phyloP scores from a whole-genome alignment of 1,284 basidiomycete species.

The Cryptococcus depauperatus region DNA sequence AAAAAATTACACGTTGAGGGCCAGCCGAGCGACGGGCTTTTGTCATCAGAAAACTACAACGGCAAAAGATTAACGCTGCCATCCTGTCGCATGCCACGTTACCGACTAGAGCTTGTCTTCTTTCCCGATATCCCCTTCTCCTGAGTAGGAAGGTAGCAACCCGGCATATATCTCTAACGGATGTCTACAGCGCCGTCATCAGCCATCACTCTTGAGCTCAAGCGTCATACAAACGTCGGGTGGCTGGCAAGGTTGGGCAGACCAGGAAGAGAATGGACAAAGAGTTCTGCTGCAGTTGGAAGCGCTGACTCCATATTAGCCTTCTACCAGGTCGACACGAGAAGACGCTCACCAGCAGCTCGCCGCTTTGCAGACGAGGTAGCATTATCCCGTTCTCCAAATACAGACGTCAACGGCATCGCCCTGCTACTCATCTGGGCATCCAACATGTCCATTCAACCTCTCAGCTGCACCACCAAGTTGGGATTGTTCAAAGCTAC shows the following conservation, averaged over 20 bases:
- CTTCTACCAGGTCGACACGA: too few species aligned
- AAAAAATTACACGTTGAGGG: slow-evolving; percentile 81
- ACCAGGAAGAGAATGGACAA: slow-evolving; percentile 66
- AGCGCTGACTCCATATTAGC: too few species aligned
- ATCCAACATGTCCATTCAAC: too few species aligned
- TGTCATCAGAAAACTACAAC: slow-evolving; percentile 70
- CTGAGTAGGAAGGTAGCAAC: slow-evolving; percentile 69
- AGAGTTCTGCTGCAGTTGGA: slow-evolving; percentile 68
- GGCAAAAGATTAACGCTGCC: neutral
- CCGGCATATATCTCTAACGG: slow-evolving; percentile 75
- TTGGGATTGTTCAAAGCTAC: too few species aligned
- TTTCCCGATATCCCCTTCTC: slow-evolving; percentile 43
- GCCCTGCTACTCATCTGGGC: too few species aligned
- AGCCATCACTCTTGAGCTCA: neutral
- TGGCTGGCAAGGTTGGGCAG: slow-evolving; percentile 53
- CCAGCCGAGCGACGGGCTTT: slow-evolving; percentile 81
- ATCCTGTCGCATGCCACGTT: neutral
- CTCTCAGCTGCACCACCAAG: too few species aligned
- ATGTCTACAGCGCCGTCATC: slow-evolving; percentile 39
- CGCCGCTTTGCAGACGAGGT: too few species aligned
- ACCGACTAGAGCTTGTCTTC: slow-evolving; percentile 44
- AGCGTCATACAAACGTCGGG: slow-evolving; percentile 42
- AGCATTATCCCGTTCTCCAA: too few species aligned
- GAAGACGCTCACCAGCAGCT: too few species aligned
- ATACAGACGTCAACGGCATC: too few species aligned